These are phyloP conservation scores for Elsinoe necatrix DNA, from an alignment of 2,329 filamentous ascomycete species.

Conservation along the genomic window DNA sequence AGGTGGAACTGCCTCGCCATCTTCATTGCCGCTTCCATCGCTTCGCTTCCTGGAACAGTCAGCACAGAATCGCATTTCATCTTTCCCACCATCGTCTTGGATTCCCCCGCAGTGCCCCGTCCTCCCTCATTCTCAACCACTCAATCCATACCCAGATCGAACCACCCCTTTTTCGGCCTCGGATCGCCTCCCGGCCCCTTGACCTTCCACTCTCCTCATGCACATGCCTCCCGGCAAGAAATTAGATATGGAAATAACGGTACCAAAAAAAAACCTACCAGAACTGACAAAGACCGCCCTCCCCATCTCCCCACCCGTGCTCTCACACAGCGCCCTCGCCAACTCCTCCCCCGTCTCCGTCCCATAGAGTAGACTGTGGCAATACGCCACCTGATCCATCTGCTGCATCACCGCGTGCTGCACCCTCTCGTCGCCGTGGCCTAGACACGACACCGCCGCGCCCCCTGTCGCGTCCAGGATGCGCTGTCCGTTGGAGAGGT, in stretches of 20 bases:
- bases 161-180: too few species aligned
- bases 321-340: conserved; percentile 41
- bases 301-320: conserved; percentile 45
- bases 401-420: conserved; percentile 52
- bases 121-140: too few species aligned
- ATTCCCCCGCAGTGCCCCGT: too few species aligned
- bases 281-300: conserved; percentile 51
- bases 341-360: conserved; percentile 47
- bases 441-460: conserved; percentile 63
- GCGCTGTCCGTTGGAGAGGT: conserved; percentile 46
- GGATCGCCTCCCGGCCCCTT: too few species aligned
- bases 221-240: too few species aligned
- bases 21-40: conserved; percentile 61
- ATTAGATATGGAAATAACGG: too few species aligned
- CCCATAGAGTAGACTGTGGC: conserved; percentile 51
- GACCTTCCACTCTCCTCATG: too few species aligned
- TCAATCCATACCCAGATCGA: too few species aligned
- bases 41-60: conserved; percentile 39
- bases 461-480: conserved; percentile 68
- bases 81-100: too few species aligned
- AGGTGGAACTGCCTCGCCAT: conserved; percentile 58
- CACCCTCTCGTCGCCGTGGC: conserved; percentile 56
- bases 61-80: background rate
- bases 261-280: conserved; percentile 37
- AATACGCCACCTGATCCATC: conserved; percentile 51